These are phyloP conservation scores for Wickerhamomyces chambardii DNA, from an alignment of 805 yeast species.

Conservation along the genomic window DNA sequence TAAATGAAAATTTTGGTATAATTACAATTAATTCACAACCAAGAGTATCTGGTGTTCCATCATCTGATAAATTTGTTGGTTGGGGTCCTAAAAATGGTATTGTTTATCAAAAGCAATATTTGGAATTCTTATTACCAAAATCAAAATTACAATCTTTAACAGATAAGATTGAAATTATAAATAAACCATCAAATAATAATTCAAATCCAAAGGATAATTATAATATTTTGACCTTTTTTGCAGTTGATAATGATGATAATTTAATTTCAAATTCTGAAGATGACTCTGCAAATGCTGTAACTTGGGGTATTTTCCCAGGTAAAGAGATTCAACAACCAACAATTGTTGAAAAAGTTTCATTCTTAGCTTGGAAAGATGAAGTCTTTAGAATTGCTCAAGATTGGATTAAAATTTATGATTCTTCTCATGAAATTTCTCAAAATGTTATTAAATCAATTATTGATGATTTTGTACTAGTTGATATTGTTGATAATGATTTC, in stretches of 20 bases:
- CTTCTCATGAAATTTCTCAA: slow-evolving; percentile 20
- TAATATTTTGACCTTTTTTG: slow-evolving; percentile 65
- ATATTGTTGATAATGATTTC: slow-evolving; percentile 85
- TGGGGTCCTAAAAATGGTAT: slow-evolving; percentile 96
- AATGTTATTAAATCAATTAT: slow-evolving; percentile 33
- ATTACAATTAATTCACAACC: slow-evolving; percentile 92
- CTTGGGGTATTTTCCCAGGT: slow-evolving; percentile 98
- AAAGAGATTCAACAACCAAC: slow-evolving; percentile 93
- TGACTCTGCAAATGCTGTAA: slow-evolving; percentile 81
- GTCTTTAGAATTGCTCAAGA: slow-evolving; percentile 75
- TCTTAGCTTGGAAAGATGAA: slow-evolving; percentile 96
- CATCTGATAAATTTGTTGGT: slow-evolving; percentile 67
- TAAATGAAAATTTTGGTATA: slow-evolving; percentile 53
- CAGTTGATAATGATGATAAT: slow-evolving; percentile 51
- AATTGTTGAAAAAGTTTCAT: slow-evolving; percentile 85
- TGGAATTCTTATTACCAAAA: slow-evolving; percentile 76
- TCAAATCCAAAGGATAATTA: slow-evolving; percentile 22
- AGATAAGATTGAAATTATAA: slow-evolving; percentile 34
- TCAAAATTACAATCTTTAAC: slow-evolving; percentile 27
- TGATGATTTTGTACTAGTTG: slow-evolving; percentile 63
- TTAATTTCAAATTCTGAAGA: slow-evolving; percentile 62
- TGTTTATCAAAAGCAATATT: slow-evolving; percentile 89
- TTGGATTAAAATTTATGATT: slow-evolving; percentile 56
- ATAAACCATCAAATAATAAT: slow-evolving; percentile 21
- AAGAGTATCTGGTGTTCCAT: slow-evolving; percentile 70